Percentiles rank a stretch among this genome's conserved stretches.
phyloP scores from a whole-genome alignment of 495 filamentous ascomycete genomes.

The Aspergillus avenaceus region DNA sequence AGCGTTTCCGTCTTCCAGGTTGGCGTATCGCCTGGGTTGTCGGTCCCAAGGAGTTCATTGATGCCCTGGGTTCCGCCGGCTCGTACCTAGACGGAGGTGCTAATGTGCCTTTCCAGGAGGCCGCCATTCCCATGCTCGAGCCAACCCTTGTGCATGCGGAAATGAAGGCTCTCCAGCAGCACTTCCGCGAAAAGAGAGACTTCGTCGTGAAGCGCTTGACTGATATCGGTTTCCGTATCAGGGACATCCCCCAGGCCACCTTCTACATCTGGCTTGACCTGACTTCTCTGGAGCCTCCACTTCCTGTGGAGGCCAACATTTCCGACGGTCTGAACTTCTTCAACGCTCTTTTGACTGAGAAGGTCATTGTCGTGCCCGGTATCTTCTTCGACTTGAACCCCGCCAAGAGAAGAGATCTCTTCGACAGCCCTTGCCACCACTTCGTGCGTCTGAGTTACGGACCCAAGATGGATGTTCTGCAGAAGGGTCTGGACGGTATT shows the following conservation, averaged over 20 bases:
- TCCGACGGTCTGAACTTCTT: conserved; percentile 95
- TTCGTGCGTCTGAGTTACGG: conserved; percentile 92
- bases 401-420: conserved; percentile 80
- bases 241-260: conserved; percentile 78
- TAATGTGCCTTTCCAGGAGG: conserved; percentile 94
- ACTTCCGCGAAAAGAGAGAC: conserved; percentile 89
- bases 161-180: conserved; percentile 82
- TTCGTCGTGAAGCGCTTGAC: conserved; percentile 74
- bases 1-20: conserved; percentile 92
- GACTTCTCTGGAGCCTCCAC: conserved; percentile 39
- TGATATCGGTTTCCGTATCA: conserved; percentile 79
- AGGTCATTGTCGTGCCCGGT: conserved; percentile 91
- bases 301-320: conserved; percentile 55
- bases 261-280: conserved; percentile 88
- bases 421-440: conserved; percentile 93
- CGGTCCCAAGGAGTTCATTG: conserved; percentile 94
- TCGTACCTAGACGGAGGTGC: conserved; percentile 95
- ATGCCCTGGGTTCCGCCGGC: conserved; percentile 87
- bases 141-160: conserved; percentile 73
- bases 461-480: conserved; percentile 80
- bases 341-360: conserved; percentile 84
- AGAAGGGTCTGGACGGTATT: conserved; percentile 83
- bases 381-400: conserved; percentile 87
- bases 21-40: conserved; percentile 97
- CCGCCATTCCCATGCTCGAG: conserved; percentile 87